Evolutionary conservation across 306 rosid species (phyloP).

Genomic region (Acacia crassicarpa): DNA sequence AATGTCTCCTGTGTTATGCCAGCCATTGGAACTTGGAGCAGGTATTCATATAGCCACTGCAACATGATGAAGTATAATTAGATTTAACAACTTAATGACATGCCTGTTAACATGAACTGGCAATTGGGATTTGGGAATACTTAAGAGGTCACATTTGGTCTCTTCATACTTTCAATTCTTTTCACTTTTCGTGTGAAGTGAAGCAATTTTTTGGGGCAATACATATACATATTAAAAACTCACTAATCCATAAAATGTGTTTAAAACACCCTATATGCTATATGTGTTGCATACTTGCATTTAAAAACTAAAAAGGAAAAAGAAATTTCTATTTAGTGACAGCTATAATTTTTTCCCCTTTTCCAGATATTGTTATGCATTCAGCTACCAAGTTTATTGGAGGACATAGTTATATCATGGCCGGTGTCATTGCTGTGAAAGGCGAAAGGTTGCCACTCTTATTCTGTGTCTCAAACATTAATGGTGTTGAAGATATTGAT

Average conservation of each 20-base stretch:
- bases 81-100: not conserved
- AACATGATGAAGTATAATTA: constrained; percentile 11
- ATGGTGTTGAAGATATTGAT: constrained; percentile 9
- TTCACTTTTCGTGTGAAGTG: constrained; percentile 12
- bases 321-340: not conserved
- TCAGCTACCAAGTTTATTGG: constrained; percentile 92
- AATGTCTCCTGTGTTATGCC: constrained; percentile 91
- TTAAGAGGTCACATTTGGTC: not conserved
- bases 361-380: constrained; percentile 85
- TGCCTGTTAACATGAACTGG: constrained; percentile 19
- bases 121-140: not conserved
- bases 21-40: constrained; percentile 92
- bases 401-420: constrained; percentile 95
- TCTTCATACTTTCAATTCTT: not conserved
- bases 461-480: constrained; percentile 23
- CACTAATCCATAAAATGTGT: not conserved
- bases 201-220: constrained; percentile 6
- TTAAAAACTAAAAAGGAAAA: not conserved
- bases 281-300: not conserved
- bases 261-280: not conserved
- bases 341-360: constrained; percentile 27
- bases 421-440: constrained; percentile 89
- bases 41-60: constrained; percentile 49
- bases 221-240: not conserved
- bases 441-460: constrained; percentile 67